These are phyloP conservation scores for Cercospora citrullina DNA, from an alignment of 2,329 filamentous ascomycete species.

Conservation along the genomic window DNA sequence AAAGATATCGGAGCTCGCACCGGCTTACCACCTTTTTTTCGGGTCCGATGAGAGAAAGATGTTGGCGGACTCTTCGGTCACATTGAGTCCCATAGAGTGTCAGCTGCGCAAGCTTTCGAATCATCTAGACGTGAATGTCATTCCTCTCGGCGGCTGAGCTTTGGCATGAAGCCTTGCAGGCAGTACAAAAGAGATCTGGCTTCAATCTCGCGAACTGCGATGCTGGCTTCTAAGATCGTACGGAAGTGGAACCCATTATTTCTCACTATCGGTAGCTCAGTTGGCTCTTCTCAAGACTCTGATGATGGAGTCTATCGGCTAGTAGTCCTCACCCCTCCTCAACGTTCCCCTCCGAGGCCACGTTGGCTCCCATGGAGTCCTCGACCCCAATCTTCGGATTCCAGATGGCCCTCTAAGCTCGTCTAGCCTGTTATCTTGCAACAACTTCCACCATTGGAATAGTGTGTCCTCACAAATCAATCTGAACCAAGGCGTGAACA, in stretches of 20 bases:
- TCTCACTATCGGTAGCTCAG: background rate
- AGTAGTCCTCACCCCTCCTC: background rate
- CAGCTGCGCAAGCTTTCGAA: too few species aligned
- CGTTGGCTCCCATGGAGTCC: background rate
- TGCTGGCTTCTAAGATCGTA: too few species aligned
- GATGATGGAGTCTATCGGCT: background rate
- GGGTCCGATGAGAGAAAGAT: too few species aligned
- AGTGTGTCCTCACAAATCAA: background rate
- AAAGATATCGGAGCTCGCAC: too few species aligned
- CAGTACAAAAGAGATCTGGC: too few species aligned
- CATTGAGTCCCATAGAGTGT: too few species aligned
- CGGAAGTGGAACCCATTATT: background rate
- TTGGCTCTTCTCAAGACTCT: background rate
- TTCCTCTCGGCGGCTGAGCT: too few species aligned
- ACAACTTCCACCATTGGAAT: background rate
- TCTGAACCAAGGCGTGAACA: background rate
- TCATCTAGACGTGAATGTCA: too few species aligned
- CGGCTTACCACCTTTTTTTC: too few species aligned
- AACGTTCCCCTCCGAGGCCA: background rate
- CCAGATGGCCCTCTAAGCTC: background rate
- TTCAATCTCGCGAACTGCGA: too few species aligned
- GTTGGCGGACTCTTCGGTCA: too few species aligned
- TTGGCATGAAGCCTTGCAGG: too few species aligned
- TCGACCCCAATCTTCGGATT: background rate
- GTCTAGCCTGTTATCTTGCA: background rate